These are phyloP conservation scores for Cladosporium sp. DNA, from an alignment of 2,329 filamentous ascomycete genomes.

Conservation along the genomic window DNA sequence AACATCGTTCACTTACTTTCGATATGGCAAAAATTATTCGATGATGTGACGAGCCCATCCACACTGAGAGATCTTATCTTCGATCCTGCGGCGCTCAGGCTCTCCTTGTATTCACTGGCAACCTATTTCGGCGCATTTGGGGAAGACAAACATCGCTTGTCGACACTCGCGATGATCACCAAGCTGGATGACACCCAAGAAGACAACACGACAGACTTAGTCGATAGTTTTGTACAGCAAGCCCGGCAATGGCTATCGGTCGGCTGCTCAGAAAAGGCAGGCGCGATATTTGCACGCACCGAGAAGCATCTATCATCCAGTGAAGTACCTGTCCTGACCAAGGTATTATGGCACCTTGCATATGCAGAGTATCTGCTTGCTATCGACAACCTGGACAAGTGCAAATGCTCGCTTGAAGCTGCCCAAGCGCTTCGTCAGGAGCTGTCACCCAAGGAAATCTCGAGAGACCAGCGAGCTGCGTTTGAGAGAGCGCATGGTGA, in stretches of 20 bases:
- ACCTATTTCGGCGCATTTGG: slow-evolving; percentile 62
- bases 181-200: slow-evolving; percentile 18
- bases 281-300: slow-evolving; percentile 59
- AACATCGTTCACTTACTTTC: slow-evolving; percentile 38
- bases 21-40: slow-evolving; percentile 43
- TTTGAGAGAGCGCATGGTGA: slow-evolving; percentile 31
- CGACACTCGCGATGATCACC: slow-evolving; percentile 23
- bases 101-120: slow-evolving; percentile 55
- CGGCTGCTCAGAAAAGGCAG: slow-evolving; percentile 63
- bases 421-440: slow-evolving; percentile 24
- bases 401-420: slow-evolving; percentile 25
- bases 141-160: slow-evolving; percentile 44
- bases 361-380: slow-evolving; percentile 29
- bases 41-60: slow-evolving; percentile 35
- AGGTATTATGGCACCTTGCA: slow-evolving; percentile 42
- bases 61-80: slow-evolving; percentile 52
- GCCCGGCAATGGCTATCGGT: slow-evolving; percentile 58
- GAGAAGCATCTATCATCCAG: slow-evolving; percentile 51
- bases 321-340: slow-evolving; percentile 48
- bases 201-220: not conserved
- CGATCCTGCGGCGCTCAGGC: slow-evolving; percentile 51
- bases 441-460: slow-evolving; percentile 25
- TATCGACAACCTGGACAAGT: slow-evolving; percentile 28
- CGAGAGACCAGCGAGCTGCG: slow-evolving; percentile 26
- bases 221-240: not conserved